Percentiles rank a stretch among this genome's conserved stretches.
These are phyloP conservation scores for Pugionium dolabratum DNA, from an alignment of 345 rosid genomes.

Conservation along the genomic window DNA sequence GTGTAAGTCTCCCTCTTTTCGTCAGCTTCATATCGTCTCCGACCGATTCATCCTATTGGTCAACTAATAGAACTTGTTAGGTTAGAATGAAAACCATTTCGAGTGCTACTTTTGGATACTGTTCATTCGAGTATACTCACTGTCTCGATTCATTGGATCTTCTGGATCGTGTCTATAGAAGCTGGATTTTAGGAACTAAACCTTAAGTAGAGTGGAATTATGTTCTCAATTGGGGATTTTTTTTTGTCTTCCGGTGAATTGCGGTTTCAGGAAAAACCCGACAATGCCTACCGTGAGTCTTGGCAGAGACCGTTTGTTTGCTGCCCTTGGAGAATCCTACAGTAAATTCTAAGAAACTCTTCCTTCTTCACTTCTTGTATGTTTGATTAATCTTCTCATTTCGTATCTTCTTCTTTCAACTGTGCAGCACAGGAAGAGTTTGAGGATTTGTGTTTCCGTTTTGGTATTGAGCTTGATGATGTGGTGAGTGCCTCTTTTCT, in stretches of 20 bases:
- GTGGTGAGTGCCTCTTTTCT: constrained; percentile 58
- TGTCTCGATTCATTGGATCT: constrained; percentile 10
- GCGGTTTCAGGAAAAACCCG: constrained; percentile 5
- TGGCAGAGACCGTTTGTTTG: constrained; percentile 74
- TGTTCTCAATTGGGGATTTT: too few species aligned
- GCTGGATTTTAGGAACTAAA: background rate
- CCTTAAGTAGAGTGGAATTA: background rate
- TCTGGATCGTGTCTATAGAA: background rate
- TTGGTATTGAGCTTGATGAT: constrained; percentile 93
- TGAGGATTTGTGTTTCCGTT: constrained; percentile 83
- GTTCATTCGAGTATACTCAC: background rate
- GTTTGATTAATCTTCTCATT: background rate
- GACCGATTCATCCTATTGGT: background rate
- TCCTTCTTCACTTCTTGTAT: background rate
- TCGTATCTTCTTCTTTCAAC: background rate
- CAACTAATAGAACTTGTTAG: background rate
- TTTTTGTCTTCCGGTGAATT: too few species aligned
- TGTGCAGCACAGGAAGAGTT: constrained; percentile 69
- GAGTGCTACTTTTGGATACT: background rate
- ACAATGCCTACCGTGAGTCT: constrained; percentile 81
- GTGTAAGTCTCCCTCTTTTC: constrained; percentile 4
- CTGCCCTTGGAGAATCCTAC: constrained; percentile 67
- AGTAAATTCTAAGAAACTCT: constrained; percentile 39
- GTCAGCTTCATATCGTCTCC: background rate
- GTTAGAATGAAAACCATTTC: background rate